Evolutionary conservation across 495 filamentous ascomycete species (phyloP).

Genomic region (Aspergillus leporis): DNA sequence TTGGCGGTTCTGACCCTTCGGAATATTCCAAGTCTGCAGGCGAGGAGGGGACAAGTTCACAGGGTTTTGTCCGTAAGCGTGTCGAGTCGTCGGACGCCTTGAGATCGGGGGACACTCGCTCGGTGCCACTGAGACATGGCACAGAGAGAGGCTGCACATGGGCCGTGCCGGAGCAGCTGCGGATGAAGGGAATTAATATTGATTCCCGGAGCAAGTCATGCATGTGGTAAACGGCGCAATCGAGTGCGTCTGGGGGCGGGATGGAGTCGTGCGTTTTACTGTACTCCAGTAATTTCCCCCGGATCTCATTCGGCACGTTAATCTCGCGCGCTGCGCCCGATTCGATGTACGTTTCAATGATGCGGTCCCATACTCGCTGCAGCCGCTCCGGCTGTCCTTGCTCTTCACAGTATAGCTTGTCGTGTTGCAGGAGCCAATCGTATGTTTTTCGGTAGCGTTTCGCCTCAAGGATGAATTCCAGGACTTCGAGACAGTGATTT

Average conservation of each 20-base stretch:
- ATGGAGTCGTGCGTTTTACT: slow-evolving; percentile 52
- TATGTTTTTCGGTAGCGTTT: slow-evolving; percentile 72
- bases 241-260: slow-evolving; percentile 68
- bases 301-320: slow-evolving; percentile 74
- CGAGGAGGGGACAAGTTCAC: background rate
- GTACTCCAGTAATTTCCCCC: slow-evolving; percentile 67
- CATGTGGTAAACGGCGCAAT: slow-evolving; percentile 70
- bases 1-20: background rate
- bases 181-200: slow-evolving; percentile 43
- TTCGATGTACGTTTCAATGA: slow-evolving; percentile 45
- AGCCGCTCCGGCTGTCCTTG: slow-evolving; percentile 50
- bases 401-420: slow-evolving; percentile 31
- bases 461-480: slow-evolving; percentile 90
- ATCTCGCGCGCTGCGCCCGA: slow-evolving; percentile 61
- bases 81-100: background rate
- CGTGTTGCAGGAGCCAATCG: slow-evolving; percentile 33
- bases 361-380: slow-evolving; percentile 58
- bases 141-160: slow-evolving; percentile 6
- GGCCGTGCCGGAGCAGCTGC: slow-evolving; percentile 6
- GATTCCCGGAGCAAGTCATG: slow-evolving; percentile 89
- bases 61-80: background rate
- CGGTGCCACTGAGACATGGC: background rate
- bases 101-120: background rate
- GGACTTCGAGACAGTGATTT: slow-evolving; percentile 85
- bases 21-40: background rate